Conservation (phyloP, 306 rosid genomes). For the Carpinus viminea region DNA sequence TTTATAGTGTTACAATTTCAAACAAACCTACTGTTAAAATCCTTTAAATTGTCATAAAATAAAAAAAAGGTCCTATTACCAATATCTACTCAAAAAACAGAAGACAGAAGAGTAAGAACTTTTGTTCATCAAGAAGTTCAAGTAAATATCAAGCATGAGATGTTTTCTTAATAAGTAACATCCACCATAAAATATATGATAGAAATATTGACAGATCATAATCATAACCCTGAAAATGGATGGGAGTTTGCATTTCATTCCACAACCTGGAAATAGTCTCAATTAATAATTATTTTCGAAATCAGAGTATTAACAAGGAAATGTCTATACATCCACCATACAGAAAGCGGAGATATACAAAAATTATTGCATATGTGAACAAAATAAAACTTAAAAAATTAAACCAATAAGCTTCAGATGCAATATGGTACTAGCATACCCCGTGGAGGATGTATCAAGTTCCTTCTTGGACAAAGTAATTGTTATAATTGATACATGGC, state of each 20-base stretch:
- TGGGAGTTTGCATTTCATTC: background rate
- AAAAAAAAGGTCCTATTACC: too few species aligned
- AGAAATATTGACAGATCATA: background rate
- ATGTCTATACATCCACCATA: background rate
- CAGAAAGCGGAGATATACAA: background rate
- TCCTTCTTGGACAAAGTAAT: constrained; percentile 32
- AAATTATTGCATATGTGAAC: too few species aligned
- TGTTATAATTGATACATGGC: constrained; percentile 30
- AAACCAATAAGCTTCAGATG: background rate
- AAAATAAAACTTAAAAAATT: too few species aligned
- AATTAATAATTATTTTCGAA: background rate
- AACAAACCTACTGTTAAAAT: too few species aligned
- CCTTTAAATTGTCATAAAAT: too few species aligned
- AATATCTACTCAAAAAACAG: background rate
- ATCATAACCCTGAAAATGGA: background rate
- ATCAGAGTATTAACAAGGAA: background rate
- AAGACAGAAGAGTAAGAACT: background rate
- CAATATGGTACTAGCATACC: constrained; percentile 11
- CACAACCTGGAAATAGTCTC: background rate
- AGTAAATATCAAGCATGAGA: too few species aligned
- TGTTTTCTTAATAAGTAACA: background rate
- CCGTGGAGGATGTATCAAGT: constrained; percentile 25
- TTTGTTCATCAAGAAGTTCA: background rate
- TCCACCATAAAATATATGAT: background rate
- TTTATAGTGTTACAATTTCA: too few species aligned